Evolutionary conservation across 73 alveolate species (phyloP).

Genomic region (Uronychia setigera): DNA sequence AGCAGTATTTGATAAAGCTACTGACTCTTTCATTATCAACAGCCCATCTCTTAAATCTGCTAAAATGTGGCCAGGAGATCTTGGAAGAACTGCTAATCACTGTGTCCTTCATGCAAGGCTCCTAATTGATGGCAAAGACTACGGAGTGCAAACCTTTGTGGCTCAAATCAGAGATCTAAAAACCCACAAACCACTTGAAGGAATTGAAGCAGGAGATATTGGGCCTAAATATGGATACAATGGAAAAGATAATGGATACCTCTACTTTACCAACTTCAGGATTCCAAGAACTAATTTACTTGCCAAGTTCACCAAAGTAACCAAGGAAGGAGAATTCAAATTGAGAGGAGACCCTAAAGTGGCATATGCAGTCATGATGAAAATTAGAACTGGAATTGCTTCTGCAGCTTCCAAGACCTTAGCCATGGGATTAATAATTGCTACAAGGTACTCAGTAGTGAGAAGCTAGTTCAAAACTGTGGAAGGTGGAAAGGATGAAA

Average conservation of each 20-base stretch:
- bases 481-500: conserved; percentile 55
- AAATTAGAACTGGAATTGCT: conserved; percentile 57
- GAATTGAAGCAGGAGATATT: conserved; percentile 90
- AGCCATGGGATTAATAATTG: conserved; percentile 66
- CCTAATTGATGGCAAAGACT: conserved; percentile 57
- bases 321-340: conserved; percentile 68
- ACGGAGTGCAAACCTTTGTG: conserved; percentile 84
- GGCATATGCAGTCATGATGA: conserved; percentile 76
- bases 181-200: conserved; percentile 77
- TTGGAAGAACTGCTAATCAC: conserved; percentile 57
- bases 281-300: conserved; percentile 85
- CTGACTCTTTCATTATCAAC: conserved; percentile 35
- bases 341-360: conserved; percentile 66
- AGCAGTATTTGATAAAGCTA: conserved; percentile 24
- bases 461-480: conserved; percentile 73
- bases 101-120: conserved; percentile 68
- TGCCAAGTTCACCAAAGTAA: conserved; percentile 72
- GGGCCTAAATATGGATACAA: conserved; percentile 90
- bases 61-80: conserved; percentile 80
- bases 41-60: conserved; percentile 59
- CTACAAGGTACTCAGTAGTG: conserved; percentile 67
- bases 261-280: conserved; percentile 68
- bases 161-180: conserved; percentile 75
- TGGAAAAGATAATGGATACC: conserved; percentile 86
- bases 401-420: conserved; percentile 34